These are phyloP conservation scores for Rosa lucieae DNA, from an alignment of 306 rosid species.

Conservation along the genomic window DNA sequence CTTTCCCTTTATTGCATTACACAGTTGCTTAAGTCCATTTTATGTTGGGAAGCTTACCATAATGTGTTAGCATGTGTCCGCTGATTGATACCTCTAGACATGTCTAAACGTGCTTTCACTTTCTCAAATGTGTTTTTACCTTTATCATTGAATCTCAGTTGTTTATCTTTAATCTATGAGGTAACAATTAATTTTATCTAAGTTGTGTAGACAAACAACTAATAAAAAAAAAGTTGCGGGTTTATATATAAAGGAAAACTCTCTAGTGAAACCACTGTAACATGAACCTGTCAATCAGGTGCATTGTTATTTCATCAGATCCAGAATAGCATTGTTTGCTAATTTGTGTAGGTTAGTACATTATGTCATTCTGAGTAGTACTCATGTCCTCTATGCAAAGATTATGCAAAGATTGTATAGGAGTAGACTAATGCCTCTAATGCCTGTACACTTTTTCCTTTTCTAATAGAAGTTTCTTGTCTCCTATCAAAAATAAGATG, in stretches of 20 bases:
- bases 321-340: background rate
- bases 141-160: background rate
- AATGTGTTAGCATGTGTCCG: background rate
- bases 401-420: background rate
- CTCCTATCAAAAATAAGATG: background rate
- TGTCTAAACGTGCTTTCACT: background rate
- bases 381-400: background rate
- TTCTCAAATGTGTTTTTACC: too few relatives aligned
- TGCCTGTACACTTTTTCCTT: background rate
- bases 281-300: background rate
- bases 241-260: too few relatives aligned
- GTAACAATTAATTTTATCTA: background rate
- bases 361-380: background rate
- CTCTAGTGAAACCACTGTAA: background rate
- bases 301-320: background rate
- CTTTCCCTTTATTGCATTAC: too few relatives aligned
- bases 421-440: background rate
- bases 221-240: background rate
- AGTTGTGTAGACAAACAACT: background rate
- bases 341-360: background rate
- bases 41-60: background rate
- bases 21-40: background rate
- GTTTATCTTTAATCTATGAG: background rate
- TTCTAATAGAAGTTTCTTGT: background rate
- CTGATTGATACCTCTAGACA: slow-evolving; percentile 1